Base-by-base conservation (phyloP, 495 filamentous ascomycete species). In the Gamarada debralockiae region DNA sequence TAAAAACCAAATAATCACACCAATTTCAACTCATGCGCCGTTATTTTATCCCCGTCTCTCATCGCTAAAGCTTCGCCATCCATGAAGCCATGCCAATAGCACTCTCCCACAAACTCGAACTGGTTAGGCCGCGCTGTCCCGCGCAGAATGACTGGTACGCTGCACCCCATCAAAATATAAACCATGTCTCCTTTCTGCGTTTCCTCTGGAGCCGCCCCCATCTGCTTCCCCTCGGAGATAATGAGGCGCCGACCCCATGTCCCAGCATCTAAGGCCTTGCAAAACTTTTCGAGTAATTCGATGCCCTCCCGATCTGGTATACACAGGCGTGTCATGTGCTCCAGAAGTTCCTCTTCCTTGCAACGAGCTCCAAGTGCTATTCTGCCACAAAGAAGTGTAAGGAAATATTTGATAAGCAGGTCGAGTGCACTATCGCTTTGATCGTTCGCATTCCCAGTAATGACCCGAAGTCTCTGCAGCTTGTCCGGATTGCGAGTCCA, bases 81-180 rank as follows among this genome's bases (percentile, higher is more conserved):
- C 50, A 53, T 53, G 20, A 45, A 45, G 5, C 50, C 50, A 46
- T 53, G 50, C 17, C 45, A 17, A 39, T 53, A 53, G 25, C 21
- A 45, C 24, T 53, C 50, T 14, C 50, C 50, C 5, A 53, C 18
- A 15, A 53, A 36, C 2, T 2, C 14, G 18, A 7, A 45, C 20
- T 3, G n/a, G n/a, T 20, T 13, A 12, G 10, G 29, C 8, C 22
- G 15, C 4, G 8, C 25, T 13, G 3, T 17, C 27, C 33, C 38
- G 18, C 50, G 43, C 15, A 53, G 17, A 31, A 53, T 17, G 2
- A 53, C 50, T 14, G 50, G 50, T 31, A 46, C 29, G 21, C 25
- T 53, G 27, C 50, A 53, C 2, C 50, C 50, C 3, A 45, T 4
- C 10, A 53, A 38, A 23, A 53, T 17, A 46, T 22, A 53, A 23